Evolutionary conservation across 2,329 filamentous ascomycete genomes (phyloP).

Genomic region (Purpureocillium lavendulum): DNA sequence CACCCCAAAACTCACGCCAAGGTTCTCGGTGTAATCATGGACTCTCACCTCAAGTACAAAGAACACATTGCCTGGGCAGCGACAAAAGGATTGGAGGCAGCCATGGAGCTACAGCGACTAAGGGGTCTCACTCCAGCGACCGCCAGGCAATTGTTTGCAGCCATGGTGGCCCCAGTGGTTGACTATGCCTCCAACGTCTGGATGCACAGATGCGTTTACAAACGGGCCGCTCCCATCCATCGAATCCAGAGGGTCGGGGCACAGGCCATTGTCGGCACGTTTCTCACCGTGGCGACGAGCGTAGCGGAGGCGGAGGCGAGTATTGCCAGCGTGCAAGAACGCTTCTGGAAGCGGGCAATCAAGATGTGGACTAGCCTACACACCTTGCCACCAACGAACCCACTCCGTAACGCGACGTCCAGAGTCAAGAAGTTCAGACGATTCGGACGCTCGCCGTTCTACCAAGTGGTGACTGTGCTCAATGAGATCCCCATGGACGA

Average conservation of each 20-base stretch:
- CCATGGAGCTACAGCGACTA: constrained; percentile 11
- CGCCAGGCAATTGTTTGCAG: background rate
- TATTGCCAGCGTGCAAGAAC: constrained; percentile 9
- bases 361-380: constrained; percentile 5
- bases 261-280: constrained; percentile 7
- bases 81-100: constrained; percentile 13
- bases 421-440: constrained; percentile 4
- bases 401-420: background rate
- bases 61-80: constrained; percentile 14
- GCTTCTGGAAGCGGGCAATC: constrained; percentile 8
- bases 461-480: constrained; percentile 3
- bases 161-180: constrained; percentile 11
- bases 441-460: constrained; percentile 2
- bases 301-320: constrained; percentile 12
- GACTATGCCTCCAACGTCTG: constrained; percentile 1
- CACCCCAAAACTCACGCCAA: constrained; percentile 7
- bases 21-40: constrained; percentile 9
- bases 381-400: constrained; percentile 4
- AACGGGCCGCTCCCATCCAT: background rate
- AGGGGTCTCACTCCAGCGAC: background rate
- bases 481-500: constrained; percentile 2
- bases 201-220: background rate
- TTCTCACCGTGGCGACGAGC: constrained; percentile 9
- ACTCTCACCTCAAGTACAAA: constrained; percentile 13
- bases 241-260: background rate